These are phyloP conservation scores for Coemansia erecta DNA, from an alignment of 192 early-diverging fungal species.

Conservation along the genomic window DNA sequence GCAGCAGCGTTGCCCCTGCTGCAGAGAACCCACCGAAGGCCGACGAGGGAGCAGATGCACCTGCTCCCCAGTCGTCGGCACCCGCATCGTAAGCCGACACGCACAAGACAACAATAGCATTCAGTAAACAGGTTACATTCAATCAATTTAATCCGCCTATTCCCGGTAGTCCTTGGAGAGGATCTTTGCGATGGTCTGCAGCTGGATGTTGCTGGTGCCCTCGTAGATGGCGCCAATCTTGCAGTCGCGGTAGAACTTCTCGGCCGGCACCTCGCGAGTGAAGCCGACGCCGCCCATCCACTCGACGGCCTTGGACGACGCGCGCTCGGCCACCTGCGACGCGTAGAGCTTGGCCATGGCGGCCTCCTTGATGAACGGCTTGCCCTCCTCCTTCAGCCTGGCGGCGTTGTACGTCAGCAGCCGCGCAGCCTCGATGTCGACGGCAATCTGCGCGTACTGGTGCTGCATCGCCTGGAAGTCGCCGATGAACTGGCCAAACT, in stretches of 20 bases:
- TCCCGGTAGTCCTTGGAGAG: slow-evolving; percentile 38
- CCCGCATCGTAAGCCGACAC: no score
- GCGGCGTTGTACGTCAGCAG: slow-evolving; percentile 97
- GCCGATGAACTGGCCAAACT: slow-evolving; percentile 81
- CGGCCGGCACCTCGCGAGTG: slow-evolving; percentile 83
- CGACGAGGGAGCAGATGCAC: background rate
- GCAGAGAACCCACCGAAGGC: background rate
- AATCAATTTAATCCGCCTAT: slow-evolving; percentile 4
- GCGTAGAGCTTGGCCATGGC: slow-evolving; percentile 98
- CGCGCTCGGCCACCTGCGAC: slow-evolving; percentile 89
- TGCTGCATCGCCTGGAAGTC: slow-evolving; percentile 87
- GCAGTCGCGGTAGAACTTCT: slow-evolving; percentile 96
- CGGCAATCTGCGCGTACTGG: slow-evolving; percentile 81
- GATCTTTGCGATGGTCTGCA: slow-evolving; percentile 86
- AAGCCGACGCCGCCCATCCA: slow-evolving; percentile 99
- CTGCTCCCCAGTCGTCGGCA: background rate
- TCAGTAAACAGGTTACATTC: no score
- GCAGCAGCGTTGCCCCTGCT: background rate
- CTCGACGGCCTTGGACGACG: slow-evolving; percentile 87
- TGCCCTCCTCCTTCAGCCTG: slow-evolving; percentile 88
- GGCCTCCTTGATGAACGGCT: slow-evolving; percentile 90
- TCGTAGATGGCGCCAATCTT: slow-evolving; percentile 99
- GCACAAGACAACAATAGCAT: no score
- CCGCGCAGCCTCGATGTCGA: slow-evolving; percentile 95
- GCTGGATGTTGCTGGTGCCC: slow-evolving; percentile 93